Conservation (phyloP, 1,139 yeast species). For the Kodamaea fungicola region DNA sequence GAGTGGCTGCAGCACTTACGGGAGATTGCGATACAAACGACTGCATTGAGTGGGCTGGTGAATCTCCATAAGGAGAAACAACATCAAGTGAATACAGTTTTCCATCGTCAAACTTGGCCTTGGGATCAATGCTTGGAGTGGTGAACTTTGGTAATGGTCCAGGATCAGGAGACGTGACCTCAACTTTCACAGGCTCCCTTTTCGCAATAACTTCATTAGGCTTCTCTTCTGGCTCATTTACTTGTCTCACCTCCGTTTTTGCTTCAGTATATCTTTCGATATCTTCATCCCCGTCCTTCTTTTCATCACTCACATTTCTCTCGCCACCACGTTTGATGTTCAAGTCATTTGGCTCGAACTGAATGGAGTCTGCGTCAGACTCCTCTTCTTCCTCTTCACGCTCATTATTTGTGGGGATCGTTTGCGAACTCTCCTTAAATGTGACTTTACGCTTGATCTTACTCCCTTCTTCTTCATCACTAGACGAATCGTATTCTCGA, state of each 20-base stretch:
- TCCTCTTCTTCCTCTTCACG: not conserved
- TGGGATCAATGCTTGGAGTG: not conserved
- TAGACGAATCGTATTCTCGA: conserved; percentile 17
- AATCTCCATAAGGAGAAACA: not conserved
- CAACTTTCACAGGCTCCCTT: too few species aligned
- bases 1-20: conserved; percentile 10
- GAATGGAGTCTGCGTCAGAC: conserved; percentile 39
- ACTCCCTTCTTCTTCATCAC: conserved; percentile 16
- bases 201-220: too few species aligned
- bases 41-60: conserved; percentile 3
- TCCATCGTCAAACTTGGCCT: not conserved
- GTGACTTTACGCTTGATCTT: conserved; percentile 2
- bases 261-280: too few species aligned
- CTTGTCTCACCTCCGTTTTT: too few species aligned
- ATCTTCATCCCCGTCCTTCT: too few species aligned
- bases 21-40: conserved; percentile 5
- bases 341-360: conserved; percentile 30
- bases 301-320: too few species aligned
- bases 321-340: conserved; percentile 14
- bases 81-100: not conserved
- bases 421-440: conserved; percentile 1
- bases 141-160: not conserved
- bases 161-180: too few species aligned
- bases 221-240: too few species aligned
- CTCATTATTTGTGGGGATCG: conserved; percentile 4